These are phyloP conservation scores for Calonectria crousiana DNA, from an alignment of 2,329 filamentous ascomycete species.

Conservation along the genomic window DNA sequence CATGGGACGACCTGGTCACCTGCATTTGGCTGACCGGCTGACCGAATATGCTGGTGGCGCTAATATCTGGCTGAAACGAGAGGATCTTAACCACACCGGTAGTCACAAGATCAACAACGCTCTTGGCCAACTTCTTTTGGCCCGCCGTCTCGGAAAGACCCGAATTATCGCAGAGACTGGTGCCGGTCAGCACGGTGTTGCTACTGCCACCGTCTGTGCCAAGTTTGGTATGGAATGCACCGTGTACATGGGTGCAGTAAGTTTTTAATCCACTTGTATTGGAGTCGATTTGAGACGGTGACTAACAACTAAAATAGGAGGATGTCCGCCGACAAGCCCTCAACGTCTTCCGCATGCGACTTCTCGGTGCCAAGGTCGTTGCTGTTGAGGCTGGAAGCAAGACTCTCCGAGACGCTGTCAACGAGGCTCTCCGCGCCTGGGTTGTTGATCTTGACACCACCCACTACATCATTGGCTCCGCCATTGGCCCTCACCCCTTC, in stretches of 20 bases:
- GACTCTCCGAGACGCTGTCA: constrained; percentile 89
- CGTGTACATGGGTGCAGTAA: constrained; percentile 92
- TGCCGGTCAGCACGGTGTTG: constrained; percentile 97
- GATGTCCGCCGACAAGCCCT: constrained; percentile 95
- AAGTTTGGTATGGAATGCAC: constrained; percentile 99
- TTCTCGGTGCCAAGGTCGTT: constrained; percentile 92
- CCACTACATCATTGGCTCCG: constrained; percentile 98
- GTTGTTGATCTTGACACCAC: constrained; percentile 92
- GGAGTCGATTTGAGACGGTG: not conserved
- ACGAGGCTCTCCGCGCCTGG: constrained; percentile 95
- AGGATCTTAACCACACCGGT: constrained; percentile 97
- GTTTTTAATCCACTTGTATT: constrained; percentile 34
- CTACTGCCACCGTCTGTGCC: constrained; percentile 95
- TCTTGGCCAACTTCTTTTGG: constrained; percentile 90
- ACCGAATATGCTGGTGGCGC: constrained; percentile 92
- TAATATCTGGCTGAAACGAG: constrained; percentile 97
- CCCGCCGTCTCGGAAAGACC: constrained; percentile 88
- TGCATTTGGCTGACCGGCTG: constrained; percentile 89
- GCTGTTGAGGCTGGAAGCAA: constrained; percentile 91
- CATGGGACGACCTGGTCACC: constrained; percentile 93
- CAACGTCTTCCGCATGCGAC: constrained; percentile 98
- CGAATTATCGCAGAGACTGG: constrained; percentile 98
- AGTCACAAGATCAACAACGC: constrained; percentile 99
- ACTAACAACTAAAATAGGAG: constrained; percentile 64
- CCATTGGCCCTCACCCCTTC: constrained; percentile 97